Evolutionary conservation across 176 grass and related monocot genomes (phyloP).

Genomic region (Carex littledalei): DNA sequence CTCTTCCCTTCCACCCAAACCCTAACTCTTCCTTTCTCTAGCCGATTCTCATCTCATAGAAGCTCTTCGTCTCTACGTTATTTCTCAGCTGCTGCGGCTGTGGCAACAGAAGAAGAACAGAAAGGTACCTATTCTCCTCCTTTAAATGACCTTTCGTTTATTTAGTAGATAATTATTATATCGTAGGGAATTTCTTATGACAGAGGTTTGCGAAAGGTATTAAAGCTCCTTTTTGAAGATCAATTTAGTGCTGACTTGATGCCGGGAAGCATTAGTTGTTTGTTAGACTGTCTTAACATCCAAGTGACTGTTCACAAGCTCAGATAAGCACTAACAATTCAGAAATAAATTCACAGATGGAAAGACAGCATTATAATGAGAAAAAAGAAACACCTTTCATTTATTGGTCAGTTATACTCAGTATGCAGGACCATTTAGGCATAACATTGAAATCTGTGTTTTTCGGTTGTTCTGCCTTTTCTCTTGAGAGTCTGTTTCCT

Average conservation of each 20-base stretch:
- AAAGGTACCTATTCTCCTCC: slow-evolving; percentile 23
- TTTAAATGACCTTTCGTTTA: background rate
- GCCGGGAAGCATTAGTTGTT: background rate
- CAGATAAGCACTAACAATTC: background rate
- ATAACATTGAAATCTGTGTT: background rate
- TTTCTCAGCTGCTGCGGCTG: background rate
- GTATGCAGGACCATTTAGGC: background rate
- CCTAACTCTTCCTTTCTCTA: slow-evolving; percentile 16
- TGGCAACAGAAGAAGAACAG: slow-evolving; percentile 26
- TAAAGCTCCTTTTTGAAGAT: background rate
- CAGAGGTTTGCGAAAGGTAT: background rate
- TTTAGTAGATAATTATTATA: background rate
- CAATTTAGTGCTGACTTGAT: background rate
- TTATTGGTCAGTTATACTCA: background rate
- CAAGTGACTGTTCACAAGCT: background rate
- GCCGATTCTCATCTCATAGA: background rate
- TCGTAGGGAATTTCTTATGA: background rate
- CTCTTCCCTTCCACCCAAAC: slow-evolving; percentile 21
- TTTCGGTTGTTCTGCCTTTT: background rate
- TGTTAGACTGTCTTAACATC: background rate
- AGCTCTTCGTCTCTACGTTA: background rate
- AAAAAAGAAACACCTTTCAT: background rate
- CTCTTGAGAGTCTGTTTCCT: background rate
- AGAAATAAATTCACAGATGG: background rate
- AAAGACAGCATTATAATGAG: background rate